These are phyloP conservation scores for Petunia secreta DNA, from an alignment of 257 asterid genomes.

Conservation along the genomic window DNA sequence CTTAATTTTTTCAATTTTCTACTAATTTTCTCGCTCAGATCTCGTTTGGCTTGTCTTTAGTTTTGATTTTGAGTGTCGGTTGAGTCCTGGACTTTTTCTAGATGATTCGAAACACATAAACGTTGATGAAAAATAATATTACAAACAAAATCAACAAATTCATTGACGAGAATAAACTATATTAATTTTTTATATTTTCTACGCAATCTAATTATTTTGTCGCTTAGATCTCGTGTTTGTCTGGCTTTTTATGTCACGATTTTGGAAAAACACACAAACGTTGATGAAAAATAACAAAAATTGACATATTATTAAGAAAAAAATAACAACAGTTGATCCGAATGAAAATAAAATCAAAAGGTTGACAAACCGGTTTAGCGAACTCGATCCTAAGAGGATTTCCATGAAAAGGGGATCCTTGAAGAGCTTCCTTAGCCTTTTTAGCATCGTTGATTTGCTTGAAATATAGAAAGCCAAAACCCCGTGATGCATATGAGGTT, in stretches of 20 bases:
- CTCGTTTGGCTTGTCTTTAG: background rate
- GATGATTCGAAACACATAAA: background rate
- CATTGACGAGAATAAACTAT: no score
- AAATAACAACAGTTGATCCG: constrained; percentile 26
- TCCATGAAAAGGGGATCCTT: constrained; percentile 69
- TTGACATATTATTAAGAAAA: background rate
- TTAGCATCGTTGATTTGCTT: constrained; percentile 65
- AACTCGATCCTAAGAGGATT: constrained; percentile 73
- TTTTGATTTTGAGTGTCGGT: background rate
- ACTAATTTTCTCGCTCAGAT: background rate
- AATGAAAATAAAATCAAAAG: constrained; percentile 34
- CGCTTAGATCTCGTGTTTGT: no score
- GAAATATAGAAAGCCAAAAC: constrained; percentile 75
- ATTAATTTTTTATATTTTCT: no score
- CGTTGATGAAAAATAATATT: no score
- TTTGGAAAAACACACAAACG: background rate
- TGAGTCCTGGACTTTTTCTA: background rate
- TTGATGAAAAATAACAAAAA: background rate
- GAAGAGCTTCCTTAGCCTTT: constrained; percentile 73
- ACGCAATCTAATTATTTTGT: no score
- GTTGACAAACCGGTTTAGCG: constrained; percentile 90
- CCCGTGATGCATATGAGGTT: constrained; percentile 69
- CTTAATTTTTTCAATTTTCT: background rate
- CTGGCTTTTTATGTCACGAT: no score
- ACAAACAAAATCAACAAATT: no score